phyloP scores from a whole-genome alignment of 306 rosid species.

The Sindora glabra region DNA sequence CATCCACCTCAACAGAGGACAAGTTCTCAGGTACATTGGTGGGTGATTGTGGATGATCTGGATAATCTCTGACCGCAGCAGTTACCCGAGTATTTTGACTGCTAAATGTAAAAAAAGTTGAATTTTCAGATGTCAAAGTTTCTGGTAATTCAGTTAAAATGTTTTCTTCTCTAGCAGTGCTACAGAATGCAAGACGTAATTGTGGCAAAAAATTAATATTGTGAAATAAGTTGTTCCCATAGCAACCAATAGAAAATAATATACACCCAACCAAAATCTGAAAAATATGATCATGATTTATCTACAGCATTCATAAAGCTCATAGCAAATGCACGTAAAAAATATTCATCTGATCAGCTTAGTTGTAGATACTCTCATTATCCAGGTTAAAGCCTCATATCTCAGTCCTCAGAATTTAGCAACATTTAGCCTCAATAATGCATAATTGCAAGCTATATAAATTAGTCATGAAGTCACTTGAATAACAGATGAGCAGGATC shows the following conservation, averaged over 20 bases:
- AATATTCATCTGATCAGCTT: background rate
- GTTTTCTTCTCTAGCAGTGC: background rate
- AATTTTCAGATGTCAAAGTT: slow-evolving; percentile 2
- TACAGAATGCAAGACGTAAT: background rate
- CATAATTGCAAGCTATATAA: background rate
- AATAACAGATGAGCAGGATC: background rate
- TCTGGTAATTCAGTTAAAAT: background rate
- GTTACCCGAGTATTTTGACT: slow-evolving; percentile 46
- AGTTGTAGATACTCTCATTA: background rate
- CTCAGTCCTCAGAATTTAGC: background rate
- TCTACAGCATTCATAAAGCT: background rate
- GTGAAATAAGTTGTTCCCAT: background rate
- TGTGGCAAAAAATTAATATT: slow-evolving; percentile 2
- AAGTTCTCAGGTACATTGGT: slow-evolving; percentile 38
- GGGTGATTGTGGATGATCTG: slow-evolving; percentile 62
- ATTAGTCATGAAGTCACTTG: background rate
- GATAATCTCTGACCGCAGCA: slow-evolving; percentile 55
- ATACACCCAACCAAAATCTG: background rate
- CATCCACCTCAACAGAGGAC: slow-evolving; percentile 58
- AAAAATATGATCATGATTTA: background rate
- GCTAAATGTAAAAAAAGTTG: slow-evolving; percentile 21
- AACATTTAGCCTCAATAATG: background rate
- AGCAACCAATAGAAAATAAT: background rate
- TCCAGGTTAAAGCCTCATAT: background rate
- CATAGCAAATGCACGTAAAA: background rate